Conservation (phyloP, 805 yeast species). For the Candida nonsorbophila region DNA sequence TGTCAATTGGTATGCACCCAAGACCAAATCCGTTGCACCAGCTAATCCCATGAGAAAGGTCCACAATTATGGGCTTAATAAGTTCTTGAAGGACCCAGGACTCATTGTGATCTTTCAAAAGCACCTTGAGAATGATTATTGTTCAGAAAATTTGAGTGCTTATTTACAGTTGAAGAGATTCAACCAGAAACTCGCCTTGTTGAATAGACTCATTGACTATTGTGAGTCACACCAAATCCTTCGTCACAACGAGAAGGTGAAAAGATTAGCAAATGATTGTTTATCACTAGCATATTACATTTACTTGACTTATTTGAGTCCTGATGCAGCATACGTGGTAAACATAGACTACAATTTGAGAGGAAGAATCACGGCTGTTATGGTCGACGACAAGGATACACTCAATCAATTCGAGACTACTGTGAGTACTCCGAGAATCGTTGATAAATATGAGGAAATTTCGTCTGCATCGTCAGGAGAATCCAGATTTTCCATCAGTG, state of each 20-base stretch:
- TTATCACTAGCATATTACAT: constrained; percentile 58
- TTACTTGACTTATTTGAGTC: constrained; percentile 58
- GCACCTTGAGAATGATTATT: constrained; percentile 60
- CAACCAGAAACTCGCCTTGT: constrained; percentile 35
- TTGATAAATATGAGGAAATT: too few relatives aligned
- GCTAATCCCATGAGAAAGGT: too few relatives aligned
- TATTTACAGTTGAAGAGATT: constrained; percentile 55
- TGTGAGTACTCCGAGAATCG: neutral
- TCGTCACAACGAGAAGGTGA: constrained; percentile 1
- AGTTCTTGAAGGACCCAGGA: constrained; percentile 69
- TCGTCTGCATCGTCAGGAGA: too few relatives aligned
- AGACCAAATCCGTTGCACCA: too few relatives aligned
- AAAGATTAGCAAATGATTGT: constrained; percentile 45
- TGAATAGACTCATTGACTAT: constrained; percentile 6
- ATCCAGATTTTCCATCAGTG: too few relatives aligned
- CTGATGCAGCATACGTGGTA: constrained; percentile 63
- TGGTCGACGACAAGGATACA: constrained; percentile 8
- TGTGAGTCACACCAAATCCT: constrained; percentile 1
- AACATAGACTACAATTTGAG: constrained; percentile 59
- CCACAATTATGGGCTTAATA: constrained; percentile 8
- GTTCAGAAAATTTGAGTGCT: constrained; percentile 75
- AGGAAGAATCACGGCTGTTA: constrained; percentile 30
- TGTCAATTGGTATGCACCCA: constrained; percentile 1
- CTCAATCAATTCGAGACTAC: constrained; percentile 9
- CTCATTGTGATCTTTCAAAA: constrained; percentile 58